phyloP scores from a whole-genome alignment of 306 rosid genomes.

The Begonia loranthoides region DNA sequence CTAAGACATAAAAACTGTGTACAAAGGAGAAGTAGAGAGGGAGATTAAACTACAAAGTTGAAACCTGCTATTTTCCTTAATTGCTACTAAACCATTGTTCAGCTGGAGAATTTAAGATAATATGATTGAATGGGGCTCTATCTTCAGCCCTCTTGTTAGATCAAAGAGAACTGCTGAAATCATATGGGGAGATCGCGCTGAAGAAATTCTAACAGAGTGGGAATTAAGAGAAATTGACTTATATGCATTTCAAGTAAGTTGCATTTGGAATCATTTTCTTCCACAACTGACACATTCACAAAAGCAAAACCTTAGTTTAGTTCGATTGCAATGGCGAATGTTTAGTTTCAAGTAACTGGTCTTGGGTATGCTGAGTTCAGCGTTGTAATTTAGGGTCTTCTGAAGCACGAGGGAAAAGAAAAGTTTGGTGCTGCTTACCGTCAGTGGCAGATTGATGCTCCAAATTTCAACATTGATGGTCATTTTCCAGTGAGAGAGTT shows the following conservation, averaged over 20 bases:
- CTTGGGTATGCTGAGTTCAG: constrained; percentile 13
- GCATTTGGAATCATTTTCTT: not conserved
- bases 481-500: constrained; percentile 93
- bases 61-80: too few relatives aligned
- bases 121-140: not conserved
- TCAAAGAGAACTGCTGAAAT: constrained; percentile 86
- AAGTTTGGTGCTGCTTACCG: constrained; percentile 61
- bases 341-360: not conserved
- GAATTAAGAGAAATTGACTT: constrained; percentile 81
- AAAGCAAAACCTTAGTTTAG: not conserved
- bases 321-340: not conserved
- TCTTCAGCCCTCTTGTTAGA: constrained; percentile 56
- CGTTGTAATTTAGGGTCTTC: constrained; percentile 48
- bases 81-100: too few relatives aligned
- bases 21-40: too few relatives aligned
- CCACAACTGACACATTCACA: not conserved
- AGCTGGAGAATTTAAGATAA: too few relatives aligned
- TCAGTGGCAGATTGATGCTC: constrained; percentile 78
- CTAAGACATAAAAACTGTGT: too few relatives aligned
- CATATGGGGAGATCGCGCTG: constrained; percentile 62
- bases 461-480: constrained; percentile 69
- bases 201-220: constrained; percentile 37
- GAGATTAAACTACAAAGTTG: too few relatives aligned
- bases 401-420: constrained; percentile 76
- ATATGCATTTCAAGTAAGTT: constrained; percentile 81